Evolutionary conservation across 2,329 filamentous ascomycete species (phyloP).

Genomic region (Dactylonectria estremocensis): DNA sequence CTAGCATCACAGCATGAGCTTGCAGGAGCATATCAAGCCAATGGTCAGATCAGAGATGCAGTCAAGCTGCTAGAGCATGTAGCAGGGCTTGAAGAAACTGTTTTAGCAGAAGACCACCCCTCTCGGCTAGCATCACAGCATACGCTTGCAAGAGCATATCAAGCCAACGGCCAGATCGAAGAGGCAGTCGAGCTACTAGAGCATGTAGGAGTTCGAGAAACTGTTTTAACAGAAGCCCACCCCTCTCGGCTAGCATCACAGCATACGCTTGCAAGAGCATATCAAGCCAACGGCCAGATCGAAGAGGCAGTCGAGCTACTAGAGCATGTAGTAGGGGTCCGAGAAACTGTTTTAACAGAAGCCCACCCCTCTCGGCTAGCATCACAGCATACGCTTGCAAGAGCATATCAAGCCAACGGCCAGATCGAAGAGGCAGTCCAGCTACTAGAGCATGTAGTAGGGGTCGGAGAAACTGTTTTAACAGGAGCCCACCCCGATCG

Average conservation of each 20-base stretch:
- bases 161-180: background rate
- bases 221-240: background rate
- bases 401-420: background rate
- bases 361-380: background rate
- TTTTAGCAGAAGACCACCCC: background rate
- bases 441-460: background rate
- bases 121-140: background rate
- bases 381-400: background rate
- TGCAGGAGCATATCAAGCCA: too few species aligned
- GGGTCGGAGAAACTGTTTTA: slow-evolving; percentile 49
- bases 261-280: background rate
- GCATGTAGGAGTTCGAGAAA: background rate
- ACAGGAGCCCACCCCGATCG: slow-evolving; percentile 49
- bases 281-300: background rate
- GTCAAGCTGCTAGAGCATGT: too few species aligned
- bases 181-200: background rate
- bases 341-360: too few species aligned
- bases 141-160: background rate
- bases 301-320: background rate
- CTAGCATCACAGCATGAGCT: background rate
- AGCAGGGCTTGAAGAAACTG: background rate
- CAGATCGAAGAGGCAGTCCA: slow-evolving; percentile 30
- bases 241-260: background rate
- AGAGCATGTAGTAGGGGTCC: background rate
- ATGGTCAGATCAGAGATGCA: too few species aligned